Percentiles rank a stretch among this genome's conserved stretches.
Evolutionary conservation across 2,329 filamentous ascomycete genomes (phyloP).

Genomic region (Amesomyces nigricolor): DNA sequence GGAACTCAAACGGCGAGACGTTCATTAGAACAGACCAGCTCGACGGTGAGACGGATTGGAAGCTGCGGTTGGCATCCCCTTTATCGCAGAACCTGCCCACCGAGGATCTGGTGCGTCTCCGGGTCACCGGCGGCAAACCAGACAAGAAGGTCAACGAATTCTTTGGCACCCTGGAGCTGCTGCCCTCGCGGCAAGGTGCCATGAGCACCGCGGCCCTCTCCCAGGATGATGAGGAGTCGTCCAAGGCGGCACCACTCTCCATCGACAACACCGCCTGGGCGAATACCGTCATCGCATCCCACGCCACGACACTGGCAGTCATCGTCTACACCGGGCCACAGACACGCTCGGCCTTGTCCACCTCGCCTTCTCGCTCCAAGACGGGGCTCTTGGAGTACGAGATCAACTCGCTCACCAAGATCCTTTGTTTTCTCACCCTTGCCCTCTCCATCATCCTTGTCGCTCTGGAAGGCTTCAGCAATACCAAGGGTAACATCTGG

Average conservation of each 20-base stretch:
- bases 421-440: conserved; percentile 82
- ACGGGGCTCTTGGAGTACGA: conserved; percentile 90
- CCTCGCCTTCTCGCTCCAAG: conserved; percentile 85
- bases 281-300: conserved; percentile 93
- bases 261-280: conserved; percentile 99
- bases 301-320: conserved; percentile 79
- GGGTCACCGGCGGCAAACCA: conserved; percentile 79
- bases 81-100: conserved; percentile 73
- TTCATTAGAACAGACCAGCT: conserved; percentile 97
- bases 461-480: conserved; percentile 74
- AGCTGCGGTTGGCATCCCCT: conserved; percentile 79
- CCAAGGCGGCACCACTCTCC: conserved; percentile 65
- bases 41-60: conserved; percentile 98
- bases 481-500: conserved; percentile 64
- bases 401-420: conserved; percentile 96
- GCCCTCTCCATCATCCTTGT: conserved; percentile 83
- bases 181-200: conserved; percentile 48
- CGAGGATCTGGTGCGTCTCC: conserved; percentile 63
- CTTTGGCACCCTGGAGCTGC: conserved; percentile 76
- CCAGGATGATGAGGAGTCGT: conserved; percentile 30
- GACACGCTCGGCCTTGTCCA: conserved; percentile 89
- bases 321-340: conserved; percentile 94
- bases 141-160: conserved; percentile 95
- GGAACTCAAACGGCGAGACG: conserved; percentile 66
- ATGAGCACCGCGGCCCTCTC: conserved; percentile 27